Evolutionary conservation across 2,329 filamentous ascomycete species (phyloP).

Genomic region (Phyllosticta ampelicida): DNA sequence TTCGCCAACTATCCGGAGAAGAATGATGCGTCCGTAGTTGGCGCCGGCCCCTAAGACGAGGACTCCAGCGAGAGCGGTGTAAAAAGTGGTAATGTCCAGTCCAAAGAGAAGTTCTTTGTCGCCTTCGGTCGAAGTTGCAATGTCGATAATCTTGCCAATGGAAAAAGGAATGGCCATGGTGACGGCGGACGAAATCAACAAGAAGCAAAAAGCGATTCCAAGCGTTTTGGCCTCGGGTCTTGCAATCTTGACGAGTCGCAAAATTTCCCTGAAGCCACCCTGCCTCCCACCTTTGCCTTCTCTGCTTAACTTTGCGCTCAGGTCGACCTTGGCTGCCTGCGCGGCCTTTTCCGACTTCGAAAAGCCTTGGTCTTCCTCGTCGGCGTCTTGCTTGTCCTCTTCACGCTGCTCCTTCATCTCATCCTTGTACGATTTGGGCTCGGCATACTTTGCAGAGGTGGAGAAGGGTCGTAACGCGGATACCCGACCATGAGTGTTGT

Average conservation of each 20-base stretch:
- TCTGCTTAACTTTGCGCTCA: constrained; percentile 78
- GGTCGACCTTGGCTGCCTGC: constrained; percentile 78
- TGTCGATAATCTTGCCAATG: constrained; percentile 89
- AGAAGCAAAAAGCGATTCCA: constrained; percentile 67
- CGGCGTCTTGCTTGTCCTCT: constrained; percentile 27
- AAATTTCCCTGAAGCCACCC: constrained; percentile 62
- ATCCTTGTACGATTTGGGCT: constrained; percentile 25
- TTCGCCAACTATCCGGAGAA: constrained; percentile 89
- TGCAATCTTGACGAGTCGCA: constrained; percentile 81
- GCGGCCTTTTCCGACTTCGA: constrained; percentile 71
- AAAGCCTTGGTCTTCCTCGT: constrained; percentile 49
- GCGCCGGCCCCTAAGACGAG: constrained; percentile 75
- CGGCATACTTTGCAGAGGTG: not conserved
- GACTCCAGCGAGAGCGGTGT: constrained; percentile 60
- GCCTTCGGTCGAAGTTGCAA: constrained; percentile 63
- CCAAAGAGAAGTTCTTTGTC: constrained; percentile 66
- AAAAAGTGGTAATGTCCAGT: constrained; percentile 77
- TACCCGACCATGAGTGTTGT: not conserved
- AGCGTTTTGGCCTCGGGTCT: constrained; percentile 73
- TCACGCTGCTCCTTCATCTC: constrained; percentile 28
- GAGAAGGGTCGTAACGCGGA: not conserved
- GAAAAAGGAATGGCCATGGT: constrained; percentile 96
- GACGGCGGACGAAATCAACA: constrained; percentile 81
- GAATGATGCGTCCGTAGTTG: constrained; percentile 89
- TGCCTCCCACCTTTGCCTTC: constrained; percentile 51